Base-by-base conservation (phyloP, 2,329 filamentous ascomycete species). In the Juglanconis oblonga region DNA sequence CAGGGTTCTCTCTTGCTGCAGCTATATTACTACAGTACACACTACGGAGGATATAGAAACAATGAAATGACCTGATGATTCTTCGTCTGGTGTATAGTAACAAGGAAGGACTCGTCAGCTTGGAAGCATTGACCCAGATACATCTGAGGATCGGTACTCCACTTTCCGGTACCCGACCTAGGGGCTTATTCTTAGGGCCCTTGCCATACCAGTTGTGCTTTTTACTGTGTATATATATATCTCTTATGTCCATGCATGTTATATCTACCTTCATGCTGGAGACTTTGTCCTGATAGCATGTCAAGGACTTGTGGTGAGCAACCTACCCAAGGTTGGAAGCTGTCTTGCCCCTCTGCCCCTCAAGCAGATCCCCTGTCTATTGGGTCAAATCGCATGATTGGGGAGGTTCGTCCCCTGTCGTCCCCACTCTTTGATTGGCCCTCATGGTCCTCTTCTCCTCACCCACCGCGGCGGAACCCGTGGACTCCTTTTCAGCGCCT, bases 361-460 rank as follows among this genome's bases (percentile, higher is more conserved):
- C 49, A 24, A 17, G 52, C 35, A 40, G 40, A 33, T 13, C 24
- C 31, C 53, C 44, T 55, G 44, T 36, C 53, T n/a, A 36, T 48
- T 49, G 13, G 53, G n/a, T 45, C 44, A 48, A 33, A 49, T 48
- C 32, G 53, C 53, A 49, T 55, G 44, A 53, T 49, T 55, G 44
- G 52, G 53, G 48, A 55, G 53, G 44, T 48, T 17, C 24, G 11
- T 32, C 44, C 53, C 53, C 44, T 9, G 10, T 38, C 35, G 14
- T 49, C 11, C 44, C 33, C 53, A 33, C 14, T 33, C 17, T 7
- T 32, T 49, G 32, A 55, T 55, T 55, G 53, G 53, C 33, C 24
- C n/a, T 24, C 38, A 44, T 29, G 49, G 14, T 31, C 42, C 33
- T 49, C 40, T 48, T 33, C 53, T 48, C 32, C 53, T 55, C 44